Evolutionary conservation across 192 early-diverging fungal genomes (phyloP).

Genomic region (Linnemannia zychae): DNA sequence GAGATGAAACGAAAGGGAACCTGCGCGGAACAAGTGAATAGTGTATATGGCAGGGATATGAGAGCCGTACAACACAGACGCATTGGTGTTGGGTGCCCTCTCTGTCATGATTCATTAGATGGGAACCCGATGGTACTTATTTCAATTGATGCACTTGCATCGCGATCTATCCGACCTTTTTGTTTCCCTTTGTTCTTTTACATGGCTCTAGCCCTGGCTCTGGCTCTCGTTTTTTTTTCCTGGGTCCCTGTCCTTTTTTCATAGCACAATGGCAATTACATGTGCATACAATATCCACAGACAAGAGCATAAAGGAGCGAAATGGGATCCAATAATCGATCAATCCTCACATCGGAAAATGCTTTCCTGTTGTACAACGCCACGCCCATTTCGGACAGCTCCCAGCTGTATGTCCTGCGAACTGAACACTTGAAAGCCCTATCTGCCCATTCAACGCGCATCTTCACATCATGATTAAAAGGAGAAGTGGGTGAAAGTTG

Average conservation of each 20-base stretch:
- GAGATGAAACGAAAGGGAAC: conserved; percentile 4
- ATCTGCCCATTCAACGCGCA: neutral
- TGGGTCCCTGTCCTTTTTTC: neutral
- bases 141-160: neutral
- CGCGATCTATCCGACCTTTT: neutral
- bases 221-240: conserved; percentile 9
- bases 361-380: neutral
- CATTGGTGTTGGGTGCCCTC: neutral
- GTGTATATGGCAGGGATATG: neutral
- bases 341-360: neutral
- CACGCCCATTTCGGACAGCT: too few relatives aligned
- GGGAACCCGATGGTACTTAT: neutral
- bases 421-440: too few relatives aligned
- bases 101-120: neutral
- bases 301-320: neutral
- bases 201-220: neutral
- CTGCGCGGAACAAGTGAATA: neutral
- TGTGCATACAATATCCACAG: neutral
- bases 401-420: too few relatives aligned
- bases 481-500: neutral
- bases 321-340: neutral
- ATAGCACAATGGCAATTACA: neutral
- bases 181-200: neutral
- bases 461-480: neutral
- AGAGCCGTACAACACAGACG: neutral